A percentile compares a stretch with the other conserved stretches of the same genome.
These are phyloP conservation scores for Blastomyces emzantsi DNA, from an alignment of 2,329 filamentous ascomycete species.

Conservation along the genomic window DNA sequence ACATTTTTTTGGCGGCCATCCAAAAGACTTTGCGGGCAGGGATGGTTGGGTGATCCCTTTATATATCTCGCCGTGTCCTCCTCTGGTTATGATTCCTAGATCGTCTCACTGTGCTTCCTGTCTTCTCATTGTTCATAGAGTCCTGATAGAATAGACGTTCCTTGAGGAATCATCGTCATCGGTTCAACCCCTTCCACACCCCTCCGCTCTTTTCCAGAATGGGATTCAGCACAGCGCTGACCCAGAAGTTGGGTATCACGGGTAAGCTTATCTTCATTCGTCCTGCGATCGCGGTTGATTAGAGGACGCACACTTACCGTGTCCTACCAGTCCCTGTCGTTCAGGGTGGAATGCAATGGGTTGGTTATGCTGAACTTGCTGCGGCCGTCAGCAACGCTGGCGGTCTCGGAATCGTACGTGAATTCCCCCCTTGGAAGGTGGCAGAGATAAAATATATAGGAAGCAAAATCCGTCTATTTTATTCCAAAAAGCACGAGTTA, in stretches of 20 bases:
- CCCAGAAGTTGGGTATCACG: slow-evolving; percentile 49
- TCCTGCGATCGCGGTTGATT: neutral
- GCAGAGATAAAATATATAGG: neutral
- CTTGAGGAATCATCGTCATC: neutral
- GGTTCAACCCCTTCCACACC: neutral
- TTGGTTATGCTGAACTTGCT: slow-evolving; percentile 46
- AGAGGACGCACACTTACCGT: neutral
- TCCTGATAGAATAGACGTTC: neutral
- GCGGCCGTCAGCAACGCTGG: slow-evolving; percentile 47
- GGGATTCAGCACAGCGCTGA: slow-evolving; percentile 58
- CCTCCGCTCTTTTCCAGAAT: slow-evolving; percentile 30
- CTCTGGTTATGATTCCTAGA: neutral
- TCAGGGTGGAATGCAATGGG: slow-evolving; percentile 49
- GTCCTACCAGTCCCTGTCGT: slow-evolving; percentile 37
- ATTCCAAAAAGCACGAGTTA: neutral
- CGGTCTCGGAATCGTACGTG: slow-evolving; percentile 43
- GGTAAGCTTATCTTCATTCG: slow-evolving; percentile 22
- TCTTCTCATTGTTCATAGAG: neutral
- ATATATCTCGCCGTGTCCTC: neutral
- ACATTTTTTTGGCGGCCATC: neutral
- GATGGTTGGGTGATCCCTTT: neutral
- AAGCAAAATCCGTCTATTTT: neutral
- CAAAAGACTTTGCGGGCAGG: neutral
- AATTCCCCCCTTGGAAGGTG: neutral
- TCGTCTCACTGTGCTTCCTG: neutral